Conservation (phyloP, 78 protist species). For the Chrysochromulina tobinii region DNA sequence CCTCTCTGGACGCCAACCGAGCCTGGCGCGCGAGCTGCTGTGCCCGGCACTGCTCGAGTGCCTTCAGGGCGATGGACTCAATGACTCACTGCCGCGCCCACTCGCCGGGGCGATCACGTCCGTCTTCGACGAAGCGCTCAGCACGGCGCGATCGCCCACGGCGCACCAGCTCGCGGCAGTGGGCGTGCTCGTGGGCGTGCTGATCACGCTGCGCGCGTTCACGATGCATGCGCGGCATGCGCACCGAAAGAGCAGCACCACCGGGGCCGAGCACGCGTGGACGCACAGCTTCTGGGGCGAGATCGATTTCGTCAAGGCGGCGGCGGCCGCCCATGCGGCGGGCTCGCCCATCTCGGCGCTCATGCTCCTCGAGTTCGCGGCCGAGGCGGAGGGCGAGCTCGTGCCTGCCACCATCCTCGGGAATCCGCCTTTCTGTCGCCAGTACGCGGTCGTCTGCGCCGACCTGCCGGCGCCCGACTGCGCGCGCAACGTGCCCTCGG, state of each 20-base stretch:
- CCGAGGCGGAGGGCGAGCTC: not conserved
- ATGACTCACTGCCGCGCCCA: too few species aligned
- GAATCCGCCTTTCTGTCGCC: too few species aligned
- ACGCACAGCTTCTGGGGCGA: not conserved
- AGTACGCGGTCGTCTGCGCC: not conserved
- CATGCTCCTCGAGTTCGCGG: not conserved
- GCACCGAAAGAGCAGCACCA: not conserved
- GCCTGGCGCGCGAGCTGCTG: too few species aligned
- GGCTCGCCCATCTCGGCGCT: not conserved
- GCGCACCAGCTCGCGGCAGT: not conserved
- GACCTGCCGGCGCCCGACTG: not conserved
- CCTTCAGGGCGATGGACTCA: too few species aligned
- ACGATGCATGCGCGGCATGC: not conserved
- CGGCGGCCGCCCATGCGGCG: not conserved
- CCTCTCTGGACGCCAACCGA: too few species aligned
- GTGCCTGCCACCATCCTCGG: not conserved
- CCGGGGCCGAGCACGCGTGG: not conserved
- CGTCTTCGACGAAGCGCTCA: not conserved
- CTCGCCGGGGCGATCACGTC: too few species aligned
- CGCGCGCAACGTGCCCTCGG: not conserved
- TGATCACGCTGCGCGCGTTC: not conserved
- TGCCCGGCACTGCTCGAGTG: too few species aligned
- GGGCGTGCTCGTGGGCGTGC: not conserved
- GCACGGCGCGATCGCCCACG: not conserved
- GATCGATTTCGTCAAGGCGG: not conserved